Conservation (phyloP, 2,329 filamentous ascomycete species). For the Stachybotrys echinatus region DNA sequence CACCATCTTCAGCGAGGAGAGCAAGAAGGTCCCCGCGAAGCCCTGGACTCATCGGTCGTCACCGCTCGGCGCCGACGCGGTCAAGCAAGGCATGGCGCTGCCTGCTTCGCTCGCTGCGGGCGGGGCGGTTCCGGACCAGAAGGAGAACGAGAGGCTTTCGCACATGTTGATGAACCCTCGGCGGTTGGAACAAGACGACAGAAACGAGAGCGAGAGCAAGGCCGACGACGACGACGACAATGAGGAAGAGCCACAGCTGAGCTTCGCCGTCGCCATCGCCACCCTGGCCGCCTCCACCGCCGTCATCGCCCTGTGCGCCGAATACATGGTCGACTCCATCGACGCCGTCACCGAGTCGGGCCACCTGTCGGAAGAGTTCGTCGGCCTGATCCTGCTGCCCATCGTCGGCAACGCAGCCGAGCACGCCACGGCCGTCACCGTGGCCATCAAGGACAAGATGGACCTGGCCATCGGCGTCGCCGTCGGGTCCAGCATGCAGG, state of each 20-base stretch:
- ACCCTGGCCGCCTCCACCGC: slow-evolving; percentile 70
- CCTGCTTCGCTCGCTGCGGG: slow-evolving; percentile 31
- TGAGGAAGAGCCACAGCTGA: slow-evolving; percentile 68
- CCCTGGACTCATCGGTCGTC: slow-evolving; percentile 31
- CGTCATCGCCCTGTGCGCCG: slow-evolving; percentile 75
- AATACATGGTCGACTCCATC: slow-evolving; percentile 73
- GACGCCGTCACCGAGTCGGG: slow-evolving; percentile 58
- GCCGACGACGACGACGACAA: slow-evolving; percentile 59
- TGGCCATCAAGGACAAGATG: slow-evolving; percentile 82
- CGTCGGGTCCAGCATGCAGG: slow-evolving; percentile 76
- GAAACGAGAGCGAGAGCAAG: slow-evolving; percentile 66
- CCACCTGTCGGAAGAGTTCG: slow-evolving; percentile 64
- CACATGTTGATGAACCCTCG: slow-evolving; percentile 36
- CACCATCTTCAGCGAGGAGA: slow-evolving; percentile 72
- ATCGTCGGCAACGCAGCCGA: slow-evolving; percentile 83
- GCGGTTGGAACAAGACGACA: slow-evolving; percentile 28
- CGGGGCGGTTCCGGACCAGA: slow-evolving; percentile 23
- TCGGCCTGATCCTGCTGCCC: slow-evolving; percentile 73
- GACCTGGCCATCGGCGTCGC: slow-evolving; percentile 77
- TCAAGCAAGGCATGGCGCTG: slow-evolving; percentile 33
- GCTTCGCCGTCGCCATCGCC: slow-evolving; percentile 64
- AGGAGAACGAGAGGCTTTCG: slow-evolving; percentile 40
- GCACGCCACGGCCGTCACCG: slow-evolving; percentile 74
- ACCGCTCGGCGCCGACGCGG: slow-evolving; percentile 20
- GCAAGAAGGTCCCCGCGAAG: slow-evolving; percentile 66